phyloP scores from a whole-genome alignment of 108 stramenopile genomes.

The Cyclotella kingstonii region DNA sequence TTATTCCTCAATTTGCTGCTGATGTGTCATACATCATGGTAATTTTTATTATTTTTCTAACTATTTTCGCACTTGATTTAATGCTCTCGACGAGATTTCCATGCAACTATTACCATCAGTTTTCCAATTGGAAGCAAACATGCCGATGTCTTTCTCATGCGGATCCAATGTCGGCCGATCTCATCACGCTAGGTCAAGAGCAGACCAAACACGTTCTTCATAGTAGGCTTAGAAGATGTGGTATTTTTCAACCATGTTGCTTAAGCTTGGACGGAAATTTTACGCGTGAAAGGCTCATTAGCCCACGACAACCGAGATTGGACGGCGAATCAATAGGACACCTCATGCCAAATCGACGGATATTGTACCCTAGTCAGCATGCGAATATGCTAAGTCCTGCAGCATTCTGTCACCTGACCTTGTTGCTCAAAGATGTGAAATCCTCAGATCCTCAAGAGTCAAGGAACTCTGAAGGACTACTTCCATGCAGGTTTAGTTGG shows the following conservation, averaged over 20 bases:
- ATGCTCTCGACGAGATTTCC: constrained; percentile 20
- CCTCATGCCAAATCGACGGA: constrained; percentile 8
- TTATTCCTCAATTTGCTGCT: constrained; percentile 8
- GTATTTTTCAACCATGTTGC: constrained; percentile 53
- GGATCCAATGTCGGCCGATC: constrained; percentile 68
- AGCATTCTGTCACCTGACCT: constrained; percentile 41
- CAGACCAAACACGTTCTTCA: constrained; percentile 72
- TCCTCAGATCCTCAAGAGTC: neutral
- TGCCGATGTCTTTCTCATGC: constrained; percentile 76
- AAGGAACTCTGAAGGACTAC: constrained; percentile 10
- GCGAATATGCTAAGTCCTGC: constrained; percentile 61
- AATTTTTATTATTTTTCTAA: constrained; percentile 18
- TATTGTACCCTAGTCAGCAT: constrained; percentile 31
- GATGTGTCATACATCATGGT: constrained; percentile 22
- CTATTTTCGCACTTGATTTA: constrained; percentile 25
- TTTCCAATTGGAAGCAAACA: constrained; percentile 46
- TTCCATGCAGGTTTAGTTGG: constrained; percentile 69
- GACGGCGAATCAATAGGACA: no score
- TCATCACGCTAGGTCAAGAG: constrained; percentile 68
- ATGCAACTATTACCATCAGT: constrained; percentile 3
- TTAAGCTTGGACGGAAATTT: constrained; percentile 53
- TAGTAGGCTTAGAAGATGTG: constrained; percentile 52
- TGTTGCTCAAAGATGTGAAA: constrained; percentile 17
- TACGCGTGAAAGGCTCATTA: constrained; percentile 48
- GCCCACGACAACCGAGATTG: no score